Evolutionary conservation across 2,329 filamentous ascomycete genomes (phyloP).

Genomic region (Lithohypha guttulata): DNA sequence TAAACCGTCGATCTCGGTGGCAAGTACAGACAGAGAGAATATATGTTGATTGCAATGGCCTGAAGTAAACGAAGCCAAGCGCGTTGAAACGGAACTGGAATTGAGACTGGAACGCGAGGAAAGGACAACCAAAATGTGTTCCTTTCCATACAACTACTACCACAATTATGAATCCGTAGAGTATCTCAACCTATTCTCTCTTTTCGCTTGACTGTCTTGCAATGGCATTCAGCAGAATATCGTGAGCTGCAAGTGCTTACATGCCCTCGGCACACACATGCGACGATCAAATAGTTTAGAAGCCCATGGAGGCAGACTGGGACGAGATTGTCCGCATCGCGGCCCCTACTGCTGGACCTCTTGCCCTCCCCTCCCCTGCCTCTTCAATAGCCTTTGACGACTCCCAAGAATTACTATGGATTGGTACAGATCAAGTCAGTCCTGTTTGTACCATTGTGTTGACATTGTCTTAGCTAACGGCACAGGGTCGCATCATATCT

Average conservation of each 20-base stretch:
- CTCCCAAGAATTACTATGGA: slow-evolving; percentile 81
- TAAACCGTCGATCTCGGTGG: too few species aligned
- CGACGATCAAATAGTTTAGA: slow-evolving; percentile 1
- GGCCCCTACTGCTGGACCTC: slow-evolving; percentile 62
- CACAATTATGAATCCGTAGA: too few species aligned
- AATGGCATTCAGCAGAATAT: slow-evolving; percentile 5
- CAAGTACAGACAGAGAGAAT: too few species aligned
- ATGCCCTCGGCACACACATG: slow-evolving; percentile 14
- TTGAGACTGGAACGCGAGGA: too few species aligned
- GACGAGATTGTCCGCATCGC: slow-evolving; percentile 67
- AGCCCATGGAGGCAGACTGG: slow-evolving; percentile 38
- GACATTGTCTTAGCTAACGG: slow-evolving; percentile 9
- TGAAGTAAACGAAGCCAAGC: too few species aligned
- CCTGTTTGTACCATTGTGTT: slow-evolving; percentile 1
- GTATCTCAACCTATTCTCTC: too few species aligned
- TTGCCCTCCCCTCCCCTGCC: slow-evolving; percentile 55
- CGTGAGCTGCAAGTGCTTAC: not conserved
- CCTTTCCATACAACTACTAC: too few species aligned
- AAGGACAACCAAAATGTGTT: not conserved
- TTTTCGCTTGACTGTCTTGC: not conserved
- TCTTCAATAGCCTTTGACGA: slow-evolving; percentile 83
- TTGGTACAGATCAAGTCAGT: slow-evolving; percentile 77
- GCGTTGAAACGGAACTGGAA: too few species aligned
- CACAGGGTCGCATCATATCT: slow-evolving; percentile 73
- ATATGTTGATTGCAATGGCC: too few species aligned